Percentiles rank a stretch among this genome's conserved stretches.
Conservation (phyloP, 257 asterid species). For the Nicotiana paniculata region DNA sequence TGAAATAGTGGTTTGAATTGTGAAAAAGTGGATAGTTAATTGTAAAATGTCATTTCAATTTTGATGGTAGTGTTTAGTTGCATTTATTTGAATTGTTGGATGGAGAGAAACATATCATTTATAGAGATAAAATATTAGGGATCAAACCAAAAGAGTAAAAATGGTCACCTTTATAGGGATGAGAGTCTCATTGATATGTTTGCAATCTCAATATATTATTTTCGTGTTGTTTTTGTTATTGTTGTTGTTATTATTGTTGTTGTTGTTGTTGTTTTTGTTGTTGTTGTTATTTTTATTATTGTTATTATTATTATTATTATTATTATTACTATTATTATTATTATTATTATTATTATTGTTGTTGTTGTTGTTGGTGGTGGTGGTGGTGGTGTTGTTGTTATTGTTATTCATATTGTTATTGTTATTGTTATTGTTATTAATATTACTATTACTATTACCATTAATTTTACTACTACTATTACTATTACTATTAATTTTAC, state of each 20-base stretch:
- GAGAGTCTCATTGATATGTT: neutral
- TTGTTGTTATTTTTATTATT: too few species aligned
- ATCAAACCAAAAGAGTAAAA: neutral
- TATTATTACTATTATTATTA: too few species aligned
- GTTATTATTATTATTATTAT: too few species aligned
- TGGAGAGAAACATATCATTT: neutral
- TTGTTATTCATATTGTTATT: too few species aligned
- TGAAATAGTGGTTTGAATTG: neutral
- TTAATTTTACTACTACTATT: too few species aligned
- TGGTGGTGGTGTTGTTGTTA: rapidly evolving
- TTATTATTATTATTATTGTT: too few species aligned
- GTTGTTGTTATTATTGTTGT: too few species aligned
- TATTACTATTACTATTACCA: too few species aligned
- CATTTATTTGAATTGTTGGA: neutral
- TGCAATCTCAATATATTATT: neutral
- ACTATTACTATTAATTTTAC: too few species aligned
- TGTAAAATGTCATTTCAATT: neutral
- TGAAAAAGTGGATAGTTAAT: neutral
- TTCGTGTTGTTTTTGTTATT: neutral
- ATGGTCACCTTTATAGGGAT: neutral
- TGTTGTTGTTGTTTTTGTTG: too few species aligned
- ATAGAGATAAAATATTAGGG: neutral
- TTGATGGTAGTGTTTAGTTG: neutral
- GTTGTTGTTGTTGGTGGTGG: too few species aligned
- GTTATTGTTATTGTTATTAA: too few species aligned